Evolutionary conservation across 495 filamentous ascomycete species (phyloP), one percentile per base, ranked within the genome.

Genomic region (Durotheca rogersii): DNA sequence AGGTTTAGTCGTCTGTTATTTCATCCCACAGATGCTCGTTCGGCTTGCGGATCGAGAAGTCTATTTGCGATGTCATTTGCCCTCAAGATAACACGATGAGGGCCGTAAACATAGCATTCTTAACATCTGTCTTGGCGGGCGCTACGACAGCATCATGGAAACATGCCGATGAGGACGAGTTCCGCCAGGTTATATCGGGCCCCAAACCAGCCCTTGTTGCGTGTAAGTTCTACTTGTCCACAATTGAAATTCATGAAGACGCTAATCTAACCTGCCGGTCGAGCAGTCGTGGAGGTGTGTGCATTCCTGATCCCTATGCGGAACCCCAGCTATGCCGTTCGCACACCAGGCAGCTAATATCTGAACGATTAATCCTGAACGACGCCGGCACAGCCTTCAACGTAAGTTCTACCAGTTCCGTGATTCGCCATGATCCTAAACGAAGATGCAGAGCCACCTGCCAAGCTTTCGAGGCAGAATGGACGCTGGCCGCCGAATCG

Each of bases 151-250:
- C 65, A n/a, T n/a, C n/a, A 12, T 76, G 72, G 74, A 57, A 66
- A 18, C 70, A 72, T 56, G 53, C 59, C 0, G 52, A 49, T 7
- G 61, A 64, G 10, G 42, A 61, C 12, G 65, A 65, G 6, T 58
- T 69, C 11, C 46, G 62, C 10, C 47, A 57, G n/a, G 51, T 57
- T 7, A 57, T 73, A 27, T 41, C 48, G 12, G 48, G 51, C 0
- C 59, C 70, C 12, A 67, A 72, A 3, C 48, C 64, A 38, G 67
- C 62, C 1, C 54, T 77, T 16, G 66, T 73, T 55, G 72, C 74
- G n/a, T 77, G 72, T 75, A 66, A 70, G 72, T 53, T 25, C 29
- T 39, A 25, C n/a, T 9, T 35, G 5, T 25, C 14, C 23, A 6
- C 30, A 37, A 18, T 7, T 2, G 7, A 9, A 2, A 34, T 15